Evolutionary conservation across 148 eudicot genomes (phyloP), one percentile per base, ranked within the genome.

Genomic region (Vaccinium corymbosum): DNA sequence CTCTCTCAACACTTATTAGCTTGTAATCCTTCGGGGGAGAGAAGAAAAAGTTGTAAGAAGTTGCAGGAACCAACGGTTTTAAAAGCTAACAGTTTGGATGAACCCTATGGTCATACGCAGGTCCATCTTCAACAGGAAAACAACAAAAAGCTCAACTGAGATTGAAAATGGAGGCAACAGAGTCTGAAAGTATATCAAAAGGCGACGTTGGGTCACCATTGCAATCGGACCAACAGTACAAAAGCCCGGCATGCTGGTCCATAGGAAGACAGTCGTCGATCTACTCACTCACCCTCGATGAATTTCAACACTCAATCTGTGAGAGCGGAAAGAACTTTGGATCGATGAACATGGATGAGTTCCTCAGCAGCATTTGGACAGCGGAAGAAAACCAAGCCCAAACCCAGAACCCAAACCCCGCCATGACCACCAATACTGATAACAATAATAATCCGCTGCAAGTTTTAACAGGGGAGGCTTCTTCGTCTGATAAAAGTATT

Each of bases 341-440:
- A 49, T 95, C 98, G 7, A 95, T 95, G 98, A 95, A 95, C 83
- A 95, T 95, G 98, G 98, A 95, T 16, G 98, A 95, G 85, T 95
- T 95, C 68, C 92, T 95, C 78, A 93, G 91, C 83, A 95, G 97
- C 89, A 95, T 95, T 53, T 95, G 98, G 98, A 90, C 95, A 1
- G 98, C 98, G 0, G 98, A 95, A 87, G 98, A 95, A 83, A 90
- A 88, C 56, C 94, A 95, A 84, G 89, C 90, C 6, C 91, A 93
- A 1, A 84, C 64, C 1, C 81, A 79, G 2, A 86, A 57, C 11
- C 59, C 22, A 56, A 81, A 25, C 51, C 74, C 59, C 57, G 66
- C 9, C 42, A 56, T 78, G 32, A 4, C 81, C 56, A 25, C 73
- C 50, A 51, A 38, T 27, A 59, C 55, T 16, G 46, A n/a, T 0